phyloP scores from a whole-genome alignment of 805 yeast species.

The Hanseniaspora occidentalis region DNA sequence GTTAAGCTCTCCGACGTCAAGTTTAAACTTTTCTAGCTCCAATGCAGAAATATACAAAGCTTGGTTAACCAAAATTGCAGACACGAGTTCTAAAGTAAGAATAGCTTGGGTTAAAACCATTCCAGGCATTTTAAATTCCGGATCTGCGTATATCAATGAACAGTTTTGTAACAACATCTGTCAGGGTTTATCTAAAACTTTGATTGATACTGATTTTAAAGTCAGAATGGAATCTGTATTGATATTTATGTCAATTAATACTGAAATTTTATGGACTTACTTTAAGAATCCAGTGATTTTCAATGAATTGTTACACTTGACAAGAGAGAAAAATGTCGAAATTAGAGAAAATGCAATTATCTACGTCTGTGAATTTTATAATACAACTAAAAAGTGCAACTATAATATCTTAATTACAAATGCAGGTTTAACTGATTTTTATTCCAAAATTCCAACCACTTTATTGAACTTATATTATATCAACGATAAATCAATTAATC shows the following conservation, averaged over 20 bases:
- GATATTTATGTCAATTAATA: slow-evolving; percentile 35
- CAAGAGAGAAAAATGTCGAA: slow-evolving; percentile 56
- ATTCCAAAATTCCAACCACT: slow-evolving; percentile 45
- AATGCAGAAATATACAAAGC: slow-evolving; percentile 50
- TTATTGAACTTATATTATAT: slow-evolving; percentile 58
- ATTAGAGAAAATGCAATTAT: slow-evolving; percentile 50
- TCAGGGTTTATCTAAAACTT: slow-evolving; percentile 50
- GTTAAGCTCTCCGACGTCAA: slow-evolving; percentile 32
- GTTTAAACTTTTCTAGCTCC: slow-evolving; percentile 42
- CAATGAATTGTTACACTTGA: slow-evolving; percentile 43
- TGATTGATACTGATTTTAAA: slow-evolving; percentile 62
- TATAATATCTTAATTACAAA: slow-evolving; percentile 11
- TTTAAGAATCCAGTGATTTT: slow-evolving; percentile 37
- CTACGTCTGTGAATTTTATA: slow-evolving; percentile 43
- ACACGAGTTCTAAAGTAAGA: slow-evolving; percentile 52
- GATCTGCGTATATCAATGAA: slow-evolving; percentile 14
- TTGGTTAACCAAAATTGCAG: slow-evolving; percentile 70
- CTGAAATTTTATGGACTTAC: slow-evolving; percentile 33
- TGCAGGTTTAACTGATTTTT: slow-evolving; percentile 18
- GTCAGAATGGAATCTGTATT: slow-evolving; percentile 54
- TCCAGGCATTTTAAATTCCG: slow-evolving; percentile 32
- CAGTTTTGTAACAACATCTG: slow-evolving; percentile 39
- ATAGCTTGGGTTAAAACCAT: slow-evolving; percentile 56
- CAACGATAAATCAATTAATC: slow-evolving; percentile 54
- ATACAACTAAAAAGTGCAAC: slow-evolving; percentile 29